Base-by-base conservation (phyloP, 306 rosid species). In the Cucurbita ficifolia region DNA sequence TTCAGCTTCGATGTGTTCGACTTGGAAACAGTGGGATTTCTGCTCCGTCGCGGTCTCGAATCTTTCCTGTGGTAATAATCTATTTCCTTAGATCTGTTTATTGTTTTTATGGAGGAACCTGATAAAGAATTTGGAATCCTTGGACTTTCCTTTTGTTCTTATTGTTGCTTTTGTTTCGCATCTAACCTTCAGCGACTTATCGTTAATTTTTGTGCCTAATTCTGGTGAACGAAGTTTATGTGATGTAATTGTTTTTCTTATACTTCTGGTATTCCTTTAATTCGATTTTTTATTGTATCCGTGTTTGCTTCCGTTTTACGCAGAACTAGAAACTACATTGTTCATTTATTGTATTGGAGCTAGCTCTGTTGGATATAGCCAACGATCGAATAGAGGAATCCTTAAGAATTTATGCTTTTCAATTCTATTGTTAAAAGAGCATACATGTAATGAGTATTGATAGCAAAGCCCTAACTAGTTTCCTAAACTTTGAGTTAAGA, bases 21-120 rank as follows among this genome's bases (percentile, higher is more conserved):
- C 73, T 83, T 40, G 80, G 75, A 38, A 86, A 51, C 18, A 10
- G 38, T 1, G 78, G 82, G 67, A 52, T 81, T 70, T 78, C 81
- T 38, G 38, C 81, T 63, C 80, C 85, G 24, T 78, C 82, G 6
- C 78, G 80, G 6, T 74, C 74, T 77, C 86, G 86, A 57, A 67
- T 76, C 75, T 90, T 87, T 38, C 88, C 91, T 45, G 76, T 55
- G 87, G 97, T 91, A 83, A 45, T 8, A 13, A 5, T 64, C 48
- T 59, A 19, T 72, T 9, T 12, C 48, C 7, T 11, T n/a, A 21
- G 4, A 18, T 80, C 16, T 73, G 9, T 73, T 35, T 76, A 18
- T 19, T 19, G 4, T 58, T 10, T 46, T 48, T 12, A 46, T 12
- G 0, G 42, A 68, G 17, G 7, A 21, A 22, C n/a, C 39, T 21